Evolutionary conservation across 1,284 basidiomycete genomes (phyloP).

Genomic region (Ustanciosporium gigantosporum): DNA sequence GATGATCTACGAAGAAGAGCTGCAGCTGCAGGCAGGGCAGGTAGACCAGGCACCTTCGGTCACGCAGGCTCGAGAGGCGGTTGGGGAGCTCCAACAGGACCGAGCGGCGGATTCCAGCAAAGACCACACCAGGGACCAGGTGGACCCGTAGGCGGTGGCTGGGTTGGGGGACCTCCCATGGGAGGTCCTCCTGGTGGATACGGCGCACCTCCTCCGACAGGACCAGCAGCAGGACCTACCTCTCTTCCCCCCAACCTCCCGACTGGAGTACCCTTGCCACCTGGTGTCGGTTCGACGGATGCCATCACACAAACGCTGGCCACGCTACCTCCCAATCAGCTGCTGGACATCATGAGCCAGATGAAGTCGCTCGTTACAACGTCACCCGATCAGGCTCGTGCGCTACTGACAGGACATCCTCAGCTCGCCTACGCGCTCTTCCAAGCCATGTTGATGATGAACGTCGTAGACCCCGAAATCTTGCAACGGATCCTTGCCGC

Average conservation of each 20-base stretch:
- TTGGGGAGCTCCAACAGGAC: neutral
- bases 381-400: conserved; percentile 84
- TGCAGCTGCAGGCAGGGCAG: conserved; percentile 24
- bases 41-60: conserved; percentile 36
- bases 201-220: conserved; percentile 6
- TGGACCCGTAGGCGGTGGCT: conserved; percentile 12
- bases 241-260: conserved; percentile 72
- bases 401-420: conserved; percentile 79
- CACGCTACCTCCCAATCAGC: conserved; percentile 77
- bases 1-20: conserved; percentile 32
- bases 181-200: conserved; percentile 17
- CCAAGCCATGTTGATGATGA: conserved; percentile 90
- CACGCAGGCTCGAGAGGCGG: conserved; percentile 18
- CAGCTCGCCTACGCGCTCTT: conserved; percentile 95
- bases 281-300: conserved; percentile 78
- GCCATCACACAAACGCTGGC: conserved; percentile 85
- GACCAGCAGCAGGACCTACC: conserved; percentile 15
- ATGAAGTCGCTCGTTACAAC: conserved; percentile 95
- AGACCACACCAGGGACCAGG: conserved; percentile 8
- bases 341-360: conserved; percentile 92
- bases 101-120: conserved; percentile 12
- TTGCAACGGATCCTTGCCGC: conserved; percentile 67
- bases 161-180: conserved; percentile 7
- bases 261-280: conserved; percentile 74
- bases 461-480: conserved; percentile 86